Conservation (phyloP, 345 rosid species). For the Gynandropsis gynandra region DNA sequence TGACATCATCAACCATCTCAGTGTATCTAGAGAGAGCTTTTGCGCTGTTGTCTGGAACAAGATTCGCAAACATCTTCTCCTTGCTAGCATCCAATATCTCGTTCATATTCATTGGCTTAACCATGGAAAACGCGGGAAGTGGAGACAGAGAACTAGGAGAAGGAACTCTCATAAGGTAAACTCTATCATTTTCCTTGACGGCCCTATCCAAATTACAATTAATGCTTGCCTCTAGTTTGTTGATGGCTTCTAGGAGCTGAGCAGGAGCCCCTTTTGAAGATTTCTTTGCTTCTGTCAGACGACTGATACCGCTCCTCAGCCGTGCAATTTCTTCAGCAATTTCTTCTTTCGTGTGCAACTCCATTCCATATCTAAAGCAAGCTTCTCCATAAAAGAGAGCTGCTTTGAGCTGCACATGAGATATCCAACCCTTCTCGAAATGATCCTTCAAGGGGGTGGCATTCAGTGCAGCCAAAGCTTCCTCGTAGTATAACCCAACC, state of each 20-base stretch:
- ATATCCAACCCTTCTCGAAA: slow-evolving; percentile 86
- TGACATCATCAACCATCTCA: slow-evolving; percentile 93
- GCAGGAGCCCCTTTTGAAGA: slow-evolving; percentile 71
- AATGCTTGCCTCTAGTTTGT: slow-evolving; percentile 66
- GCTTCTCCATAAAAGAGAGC: slow-evolving; percentile 81
- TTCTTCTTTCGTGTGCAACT: slow-evolving; percentile 95
- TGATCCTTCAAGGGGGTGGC: slow-evolving; percentile 81
- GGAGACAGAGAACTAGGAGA: slow-evolving; percentile 67
- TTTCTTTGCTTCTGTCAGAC: slow-evolving; percentile 72
- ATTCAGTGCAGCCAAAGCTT: slow-evolving; percentile 68
- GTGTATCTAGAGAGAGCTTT: slow-evolving; percentile 97
- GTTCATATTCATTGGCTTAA: slow-evolving; percentile 77
- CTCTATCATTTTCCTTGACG: slow-evolving; percentile 94
- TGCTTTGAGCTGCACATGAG: slow-evolving; percentile 90
- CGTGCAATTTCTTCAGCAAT: slow-evolving; percentile 92
- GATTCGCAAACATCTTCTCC: slow-evolving; percentile 87
- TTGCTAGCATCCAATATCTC: slow-evolving; percentile 93
- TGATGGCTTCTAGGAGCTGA: slow-evolving; percentile 81
- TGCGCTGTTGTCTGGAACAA: slow-evolving; percentile 95
- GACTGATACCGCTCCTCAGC: slow-evolving; percentile 59
- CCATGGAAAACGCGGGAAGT: slow-evolving; percentile 87
- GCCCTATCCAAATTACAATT: slow-evolving; percentile 84
- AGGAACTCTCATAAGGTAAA: slow-evolving; percentile 97
- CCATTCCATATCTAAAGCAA: slow-evolving; percentile 72
- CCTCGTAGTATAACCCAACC: slow-evolving; percentile 93